Evolutionary conservation across 306 rosid genomes (phyloP), one percentile per base, ranked within the genome.

Genomic region (Cicer pinnatifidum): DNA sequence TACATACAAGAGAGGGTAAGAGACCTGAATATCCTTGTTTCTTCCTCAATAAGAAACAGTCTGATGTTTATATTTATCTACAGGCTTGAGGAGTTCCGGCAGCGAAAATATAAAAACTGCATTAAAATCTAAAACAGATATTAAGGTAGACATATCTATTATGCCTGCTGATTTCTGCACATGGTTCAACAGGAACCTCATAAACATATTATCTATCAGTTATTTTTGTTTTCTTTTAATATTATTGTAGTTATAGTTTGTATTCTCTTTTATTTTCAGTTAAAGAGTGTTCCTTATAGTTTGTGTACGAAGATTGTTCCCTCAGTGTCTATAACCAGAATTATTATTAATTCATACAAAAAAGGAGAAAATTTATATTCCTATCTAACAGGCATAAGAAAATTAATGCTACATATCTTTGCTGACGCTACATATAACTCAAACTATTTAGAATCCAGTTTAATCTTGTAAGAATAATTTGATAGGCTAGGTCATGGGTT

Each of bases 61-160:
- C 59, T 82, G 77, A 68, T 69, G 68, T 56, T 37, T 69, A 48
- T 17, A 13, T 68, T 44, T 73, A 40, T 57, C 38, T 28, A 63
- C 35, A 17, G 13, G 70, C 11, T 59, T 33, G 28, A 39, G 15
- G 41, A 58, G 60, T 50, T 51, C 83, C 79, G 16, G 60, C 5
- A 69, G 72, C 43, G 82, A 47, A 81, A 87, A 81, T 89, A 87
- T 69, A 84, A 51, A 72, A 88, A 90, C 68, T 92, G 96, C 74
- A 83, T 43, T 59, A 92, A 73, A 84, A 92, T 92, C 96, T 92
- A 70, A 50, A 74, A 28, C 62, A 54, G 52, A 69, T 50, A 20
- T 77, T 73, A 84, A 84, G 88, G 83, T 69, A 57, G 51, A 70
- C 88, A 81, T 12, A 46, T 9, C 58, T 76, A 46, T 77, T 66